Base-by-base conservation (phyloP, 1,284 basidiomycete species). In the Crucibulum cyathiforme region DNA sequence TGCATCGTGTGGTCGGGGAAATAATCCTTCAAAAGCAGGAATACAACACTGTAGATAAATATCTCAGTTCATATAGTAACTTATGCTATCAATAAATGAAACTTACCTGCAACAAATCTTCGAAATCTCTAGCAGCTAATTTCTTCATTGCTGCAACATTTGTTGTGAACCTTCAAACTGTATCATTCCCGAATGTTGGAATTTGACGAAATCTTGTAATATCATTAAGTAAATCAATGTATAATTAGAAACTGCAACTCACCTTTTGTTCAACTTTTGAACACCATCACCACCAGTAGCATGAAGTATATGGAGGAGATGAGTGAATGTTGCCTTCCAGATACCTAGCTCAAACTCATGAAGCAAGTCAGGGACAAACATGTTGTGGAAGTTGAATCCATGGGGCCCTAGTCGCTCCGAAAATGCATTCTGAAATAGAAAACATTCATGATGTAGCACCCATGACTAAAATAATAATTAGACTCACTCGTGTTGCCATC, bases 21-120 rank as follows among this genome's bases (percentile, higher is more conserved):
- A 58, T 0, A 81, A 65, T 0, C 69, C 74, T 36, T 79, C 74
- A 53, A 82, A 74, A 0, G 62, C 76, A 6, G 78, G 66, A 48
- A 75, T 66, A 10, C 68, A 54, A 56, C 71, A 75, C 68, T 77
- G 47, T 17, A 37, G 53, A 47, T 64, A 15, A 6, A 43, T 15
- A 17, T 43, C 17, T 43, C 17, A 17, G 17, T 15, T 43, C 3
- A 7, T 43, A 43, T 13, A 43, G 5, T 43, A 31, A 31, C 3
- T 63, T 57, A 36, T n/a, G 8, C 13, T 6, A 53, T 38, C 5
- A 45, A 7, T 36, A 43, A 13, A 36, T 45, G 19, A 17, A 15
- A 54, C 51, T 8, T 38, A 74, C 68, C 67, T 79, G 72, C 0
- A 78, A 58, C 0, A 79, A 50, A 57, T 70, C 71, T 46, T 77